Percentiles rank a stretch among this genome's conserved stretches.
Conservation (phyloP, 805 yeast species). For the Saccharomycopsis sp. region DNA sequence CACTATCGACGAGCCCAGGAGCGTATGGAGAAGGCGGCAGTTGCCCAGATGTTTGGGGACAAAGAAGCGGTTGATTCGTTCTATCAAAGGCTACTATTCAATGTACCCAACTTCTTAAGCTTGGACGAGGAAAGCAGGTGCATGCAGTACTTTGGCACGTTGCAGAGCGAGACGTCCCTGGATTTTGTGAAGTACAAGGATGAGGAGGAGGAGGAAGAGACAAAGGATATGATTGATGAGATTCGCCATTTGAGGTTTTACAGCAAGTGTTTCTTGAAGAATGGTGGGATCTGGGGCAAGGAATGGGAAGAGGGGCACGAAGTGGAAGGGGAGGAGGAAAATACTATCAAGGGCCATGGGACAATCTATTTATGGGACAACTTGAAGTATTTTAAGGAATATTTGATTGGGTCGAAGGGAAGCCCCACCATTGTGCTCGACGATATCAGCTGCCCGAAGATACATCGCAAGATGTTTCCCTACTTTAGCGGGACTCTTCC, state of each 20-base stretch:
- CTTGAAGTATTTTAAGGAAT: constrained; percentile 7
- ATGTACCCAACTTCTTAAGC: neutral
- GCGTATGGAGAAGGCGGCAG: too few species aligned
- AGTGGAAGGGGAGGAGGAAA: neutral
- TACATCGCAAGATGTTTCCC: constrained; percentile 33
- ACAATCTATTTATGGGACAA: constrained; percentile 13
- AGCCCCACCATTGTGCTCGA: neutral
- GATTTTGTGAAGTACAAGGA: constrained; percentile 4
- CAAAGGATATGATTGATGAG: constrained; percentile 22
- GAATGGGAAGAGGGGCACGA: neutral
- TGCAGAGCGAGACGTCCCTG: neutral
- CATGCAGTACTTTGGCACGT: constrained; percentile 1
- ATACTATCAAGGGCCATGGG: too few species aligned
- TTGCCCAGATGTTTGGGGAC: neutral
- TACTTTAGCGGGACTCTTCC: constrained; percentile 35
- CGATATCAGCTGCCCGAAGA: neutral
- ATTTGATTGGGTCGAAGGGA: neutral
- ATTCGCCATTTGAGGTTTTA: constrained; percentile 25
- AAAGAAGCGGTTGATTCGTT: neutral
- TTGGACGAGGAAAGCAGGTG: constrained; percentile 4
- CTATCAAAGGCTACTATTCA: neutral
- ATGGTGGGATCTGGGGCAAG: constrained; percentile 15
- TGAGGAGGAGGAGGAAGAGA: constrained; percentile 3
- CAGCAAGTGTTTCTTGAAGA: constrained; percentile 25
- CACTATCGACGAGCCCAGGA: too few species aligned